Conservation (phyloP, 371 early-diverging fungal species). For the Nematocida sp. region DNA sequence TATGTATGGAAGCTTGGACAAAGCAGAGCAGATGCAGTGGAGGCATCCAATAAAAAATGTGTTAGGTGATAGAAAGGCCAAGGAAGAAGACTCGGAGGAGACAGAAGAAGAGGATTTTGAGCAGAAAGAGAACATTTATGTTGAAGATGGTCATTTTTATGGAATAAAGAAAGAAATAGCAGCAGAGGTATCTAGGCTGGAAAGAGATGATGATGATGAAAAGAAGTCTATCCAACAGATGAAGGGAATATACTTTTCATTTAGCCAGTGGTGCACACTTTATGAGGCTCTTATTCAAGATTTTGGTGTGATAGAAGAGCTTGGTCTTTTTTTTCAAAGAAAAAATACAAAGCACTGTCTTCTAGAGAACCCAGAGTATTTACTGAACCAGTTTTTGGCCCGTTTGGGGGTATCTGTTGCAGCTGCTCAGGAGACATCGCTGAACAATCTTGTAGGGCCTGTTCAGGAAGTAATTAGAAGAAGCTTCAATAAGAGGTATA, state of each 20-base stretch:
- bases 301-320: slow-evolving; percentile 38
- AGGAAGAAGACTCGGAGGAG: slow-evolving; percentile 4
- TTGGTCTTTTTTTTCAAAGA: slow-evolving; percentile 39
- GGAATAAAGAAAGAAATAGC: not conserved
- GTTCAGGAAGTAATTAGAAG: slow-evolving; percentile 2
- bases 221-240: slow-evolving; percentile 29
- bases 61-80: not conserved
- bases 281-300: slow-evolving; percentile 40
- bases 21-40: slow-evolving; percentile 6
- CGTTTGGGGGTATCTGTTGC: slow-evolving; percentile 34
- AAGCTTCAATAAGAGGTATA: not conserved
- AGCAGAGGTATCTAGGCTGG: slow-evolving; percentile 38
- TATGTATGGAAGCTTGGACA: slow-evolving; percentile 14
- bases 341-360: slow-evolving; percentile 16
- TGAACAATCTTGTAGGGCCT: slow-evolving; percentile 25
- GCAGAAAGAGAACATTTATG: slow-evolving; percentile 15
- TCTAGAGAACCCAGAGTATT: slow-evolving; percentile 29
- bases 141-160: not conserved
- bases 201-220: slow-evolving; percentile 36
- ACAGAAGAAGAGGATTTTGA: not conserved
- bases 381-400: slow-evolving; percentile 54
- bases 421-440: slow-evolving; percentile 28
- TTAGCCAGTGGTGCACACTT: slow-evolving; percentile 33
- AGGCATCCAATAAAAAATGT: not conserved
- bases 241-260: slow-evolving; percentile 35